phyloP scores from a whole-genome alignment of 768 basidiomycete species.

The Cystobasidium tubakii region DNA sequence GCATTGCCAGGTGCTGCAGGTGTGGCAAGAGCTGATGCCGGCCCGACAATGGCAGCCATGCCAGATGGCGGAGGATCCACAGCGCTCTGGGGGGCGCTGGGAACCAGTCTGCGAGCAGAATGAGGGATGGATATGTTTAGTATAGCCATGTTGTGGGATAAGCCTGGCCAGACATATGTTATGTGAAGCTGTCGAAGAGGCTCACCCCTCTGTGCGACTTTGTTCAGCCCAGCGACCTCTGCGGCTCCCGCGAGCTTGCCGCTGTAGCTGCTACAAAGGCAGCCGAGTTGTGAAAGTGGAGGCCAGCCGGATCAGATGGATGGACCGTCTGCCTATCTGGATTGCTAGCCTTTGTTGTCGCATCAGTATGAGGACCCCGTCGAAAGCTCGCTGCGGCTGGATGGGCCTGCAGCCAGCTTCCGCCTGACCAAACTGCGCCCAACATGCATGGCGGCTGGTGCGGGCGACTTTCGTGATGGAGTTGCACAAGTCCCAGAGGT shows the following conservation, averaged over 20 bases:
- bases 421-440: no score
- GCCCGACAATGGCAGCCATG: not conserved
- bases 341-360: no score
- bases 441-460: no score
- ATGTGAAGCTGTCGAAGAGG: not conserved
- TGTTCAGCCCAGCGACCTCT: no score
- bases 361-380: no score
- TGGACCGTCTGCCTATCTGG: no score
- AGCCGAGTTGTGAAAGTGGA: not conserved
- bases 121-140: conserved; percentile 20
- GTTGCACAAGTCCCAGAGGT: no score
- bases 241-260: not conserved
- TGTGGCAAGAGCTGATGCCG: not conserved
- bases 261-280: not conserved
- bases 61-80: not conserved
- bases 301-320: not conserved
- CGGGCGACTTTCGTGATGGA: no score
- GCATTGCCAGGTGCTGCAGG: not conserved
- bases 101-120: conserved; percentile 17
- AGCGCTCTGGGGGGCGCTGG: conserved; percentile 13
- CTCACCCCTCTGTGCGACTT: not conserved
- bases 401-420: no score
- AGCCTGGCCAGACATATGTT: not conserved
- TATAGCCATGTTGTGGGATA: conserved; percentile 13
- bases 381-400: no score